Percentiles rank a stretch among this genome's conserved stretches.
phyloP scores from a whole-genome alignment of 1,284 basidiomycete genomes.

The Trametes hirsuta region DNA sequence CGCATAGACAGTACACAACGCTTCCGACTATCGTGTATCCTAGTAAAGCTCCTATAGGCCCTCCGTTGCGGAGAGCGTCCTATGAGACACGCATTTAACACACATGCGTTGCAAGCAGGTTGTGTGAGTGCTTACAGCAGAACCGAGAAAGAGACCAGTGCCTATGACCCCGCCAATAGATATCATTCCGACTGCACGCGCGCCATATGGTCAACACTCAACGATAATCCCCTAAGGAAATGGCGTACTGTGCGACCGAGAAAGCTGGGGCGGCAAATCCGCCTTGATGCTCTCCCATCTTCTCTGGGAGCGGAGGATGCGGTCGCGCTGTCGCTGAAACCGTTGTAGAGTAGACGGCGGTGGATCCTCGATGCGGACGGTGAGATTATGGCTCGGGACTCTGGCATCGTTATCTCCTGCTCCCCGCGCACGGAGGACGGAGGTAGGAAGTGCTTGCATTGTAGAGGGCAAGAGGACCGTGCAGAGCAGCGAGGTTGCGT shows the following conservation, averaged over 20 bases:
- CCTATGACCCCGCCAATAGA: conserved; percentile 50
- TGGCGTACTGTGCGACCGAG: conserved; percentile 33
- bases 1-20: conserved; percentile 44
- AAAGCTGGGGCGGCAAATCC: conserved; percentile 35
- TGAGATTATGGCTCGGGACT: not conserved
- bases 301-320: conserved; percentile 31
- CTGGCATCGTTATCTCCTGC: too few species aligned
- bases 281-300: conserved; percentile 36
- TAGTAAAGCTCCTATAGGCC: conserved; percentile 63
- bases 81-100: conserved; percentile 43
- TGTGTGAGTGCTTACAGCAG: conserved; percentile 24
- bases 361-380: conserved; percentile 6
- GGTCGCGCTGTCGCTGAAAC: conserved; percentile 24
- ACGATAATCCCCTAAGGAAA: not conserved
- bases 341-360: conserved; percentile 3
- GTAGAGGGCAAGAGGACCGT: too few species aligned
- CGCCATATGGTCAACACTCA: not conserved
- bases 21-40: conserved; percentile 61
- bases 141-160: conserved; percentile 50
- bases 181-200: conserved; percentile 35
- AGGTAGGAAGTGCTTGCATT: not conserved
- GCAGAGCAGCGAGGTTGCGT: too few species aligned
- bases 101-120: not conserved
- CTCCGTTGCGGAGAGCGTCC: conserved; percentile 61
- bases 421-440: not conserved